These are phyloP conservation scores for Penicillium sumatraense DNA, from an alignment of 2,329 filamentous ascomycete genomes.

Conservation along the genomic window DNA sequence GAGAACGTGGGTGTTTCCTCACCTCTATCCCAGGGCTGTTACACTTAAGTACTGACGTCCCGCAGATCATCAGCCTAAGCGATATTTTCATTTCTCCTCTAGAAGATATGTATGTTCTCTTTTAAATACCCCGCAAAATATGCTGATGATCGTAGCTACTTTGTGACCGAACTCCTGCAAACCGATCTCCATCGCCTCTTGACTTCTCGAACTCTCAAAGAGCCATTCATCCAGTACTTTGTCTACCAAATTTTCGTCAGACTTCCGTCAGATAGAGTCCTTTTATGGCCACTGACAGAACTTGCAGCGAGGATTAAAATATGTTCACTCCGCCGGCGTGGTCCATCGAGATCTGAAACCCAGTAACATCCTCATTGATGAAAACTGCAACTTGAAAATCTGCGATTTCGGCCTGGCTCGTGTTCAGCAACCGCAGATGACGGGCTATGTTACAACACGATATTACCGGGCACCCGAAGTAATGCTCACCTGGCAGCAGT, in stretches of 20 bases:
- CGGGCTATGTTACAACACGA: background rate
- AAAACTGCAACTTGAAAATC: background rate
- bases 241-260: conserved; percentile 10
- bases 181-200: conserved; percentile 3
- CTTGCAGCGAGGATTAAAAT: background rate
- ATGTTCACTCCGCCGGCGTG: background rate
- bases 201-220: background rate
- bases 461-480: background rate
- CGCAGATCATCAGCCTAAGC: background rate
- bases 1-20: conserved; percentile 1
- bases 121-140: background rate
- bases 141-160: background rate
- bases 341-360: background rate
- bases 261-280: background rate
- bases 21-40: too few species aligned
- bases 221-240: conserved; percentile 1
- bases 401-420: background rate
- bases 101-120: conserved; percentile 2
- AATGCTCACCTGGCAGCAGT: background rate
- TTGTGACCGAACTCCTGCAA: conserved; percentile 2
- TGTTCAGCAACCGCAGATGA: background rate
- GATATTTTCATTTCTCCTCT: conserved; percentile 8
- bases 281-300: background rate
- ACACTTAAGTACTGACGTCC: background rate
- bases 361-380: background rate